Evolutionary conservation across 2,329 filamentous ascomycete genomes (phyloP).

Genomic region (Herpotrichia juniperi): DNA sequence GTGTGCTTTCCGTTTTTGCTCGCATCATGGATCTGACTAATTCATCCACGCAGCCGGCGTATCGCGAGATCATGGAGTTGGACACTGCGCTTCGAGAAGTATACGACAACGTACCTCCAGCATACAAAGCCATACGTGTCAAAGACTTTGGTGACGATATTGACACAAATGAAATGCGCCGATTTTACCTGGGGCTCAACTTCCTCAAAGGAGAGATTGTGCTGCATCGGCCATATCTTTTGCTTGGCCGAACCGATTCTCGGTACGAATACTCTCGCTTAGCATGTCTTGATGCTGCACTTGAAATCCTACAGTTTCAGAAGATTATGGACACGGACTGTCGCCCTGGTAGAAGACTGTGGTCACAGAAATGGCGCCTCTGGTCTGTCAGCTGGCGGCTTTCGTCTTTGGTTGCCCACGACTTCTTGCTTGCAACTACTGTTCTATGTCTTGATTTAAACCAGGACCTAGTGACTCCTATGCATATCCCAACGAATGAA

Average conservation of each 20-base stretch:
- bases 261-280: conserved; percentile 49
- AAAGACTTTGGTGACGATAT: conserved; percentile 18
- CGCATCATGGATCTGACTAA: conserved; percentile 37
- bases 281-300: conserved; percentile 53
- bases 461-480: conserved; percentile 27
- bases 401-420: conserved; percentile 51
- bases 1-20: conserved; percentile 29
- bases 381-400: conserved; percentile 52
- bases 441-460: conserved; percentile 54
- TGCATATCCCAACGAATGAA: conserved; percentile 7
- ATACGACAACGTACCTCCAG: conserved; percentile 26
- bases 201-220: conserved; percentile 42
- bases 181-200: conserved; percentile 36
- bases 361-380: conserved; percentile 35
- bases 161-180: conserved; percentile 26
- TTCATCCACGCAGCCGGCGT: conserved; percentile 29
- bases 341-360: conserved; percentile 45
- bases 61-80: conserved; percentile 34
- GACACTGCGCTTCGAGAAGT: conserved; percentile 30
- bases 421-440: conserved; percentile 57
- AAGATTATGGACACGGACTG: conserved; percentile 50
- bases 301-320: conserved; percentile 52
- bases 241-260: conserved; percentile 40
- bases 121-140: conserved; percentile 17
- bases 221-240: conserved; percentile 45